Evolutionary conservation across 352 stramenopile genomes (phyloP).

Genomic region (Phytophthora vignae): DNA sequence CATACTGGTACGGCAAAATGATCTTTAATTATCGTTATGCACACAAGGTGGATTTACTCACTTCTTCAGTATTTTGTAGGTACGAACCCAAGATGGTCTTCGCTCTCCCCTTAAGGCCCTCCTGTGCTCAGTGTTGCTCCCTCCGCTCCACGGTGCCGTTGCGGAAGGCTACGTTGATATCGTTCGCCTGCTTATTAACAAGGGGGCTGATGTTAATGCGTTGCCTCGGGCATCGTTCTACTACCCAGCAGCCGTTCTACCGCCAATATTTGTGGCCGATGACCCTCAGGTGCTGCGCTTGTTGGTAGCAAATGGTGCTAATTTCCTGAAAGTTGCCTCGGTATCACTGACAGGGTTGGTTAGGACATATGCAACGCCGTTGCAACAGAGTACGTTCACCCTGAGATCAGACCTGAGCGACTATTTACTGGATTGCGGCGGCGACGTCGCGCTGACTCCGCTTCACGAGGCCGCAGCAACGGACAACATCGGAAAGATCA

Average conservation of each 20-base stretch:
- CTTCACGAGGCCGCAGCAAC: constrained; percentile 75
- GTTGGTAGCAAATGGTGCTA: constrained; percentile 67
- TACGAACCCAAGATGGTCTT: constrained; percentile 68
- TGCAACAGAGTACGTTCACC: constrained; percentile 77
- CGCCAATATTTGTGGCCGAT: constrained; percentile 80
- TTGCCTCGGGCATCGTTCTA: constrained; percentile 75
- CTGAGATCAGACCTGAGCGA: constrained; percentile 66
- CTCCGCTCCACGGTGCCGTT: constrained; percentile 74
- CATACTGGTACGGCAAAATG: constrained; percentile 47
- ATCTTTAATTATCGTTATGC: background rate
- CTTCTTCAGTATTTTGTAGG: constrained; percentile 23
- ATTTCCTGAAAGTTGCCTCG: constrained; percentile 70
- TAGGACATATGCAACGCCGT: constrained; percentile 54
- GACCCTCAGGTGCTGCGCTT: constrained; percentile 75
- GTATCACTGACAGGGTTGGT: constrained; percentile 52
- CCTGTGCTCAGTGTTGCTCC: constrained; percentile 71
- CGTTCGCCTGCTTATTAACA: constrained; percentile 67
- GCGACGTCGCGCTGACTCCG: constrained; percentile 80
- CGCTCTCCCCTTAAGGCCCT: constrained; percentile 56
- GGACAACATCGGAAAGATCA: constrained; percentile 53
- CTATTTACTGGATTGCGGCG: constrained; percentile 70
- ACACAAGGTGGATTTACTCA: background rate
- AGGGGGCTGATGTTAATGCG: constrained; percentile 65
- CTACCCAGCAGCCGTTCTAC: constrained; percentile 59
- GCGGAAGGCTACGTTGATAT: constrained; percentile 70